A percentile compares a stretch with the other conserved stretches of the same genome.
phyloP scores from a whole-genome alignment of 164 flowering plant genomes.

The Akebia trifoliata region DNA sequence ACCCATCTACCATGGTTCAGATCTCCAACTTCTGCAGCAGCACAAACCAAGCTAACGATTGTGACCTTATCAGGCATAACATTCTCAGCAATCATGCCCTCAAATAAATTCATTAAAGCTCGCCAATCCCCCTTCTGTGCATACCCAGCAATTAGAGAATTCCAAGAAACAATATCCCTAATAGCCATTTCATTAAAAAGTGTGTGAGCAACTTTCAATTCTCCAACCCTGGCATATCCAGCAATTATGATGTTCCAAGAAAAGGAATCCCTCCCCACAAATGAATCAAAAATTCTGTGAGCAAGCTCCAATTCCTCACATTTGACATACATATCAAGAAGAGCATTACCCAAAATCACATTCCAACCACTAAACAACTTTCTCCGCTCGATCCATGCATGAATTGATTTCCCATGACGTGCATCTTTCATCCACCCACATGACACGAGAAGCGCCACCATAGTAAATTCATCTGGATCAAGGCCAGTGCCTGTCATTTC shows the following conservation, averaged over 20 bases:
- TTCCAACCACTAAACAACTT: constrained; percentile 15
- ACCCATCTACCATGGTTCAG: constrained; percentile 36
- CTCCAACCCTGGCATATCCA: constrained; percentile 38
- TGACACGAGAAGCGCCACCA: constrained; percentile 37
- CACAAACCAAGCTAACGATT: constrained; percentile 25
- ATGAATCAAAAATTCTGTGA: constrained; percentile 26
- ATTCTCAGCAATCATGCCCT: constrained; percentile 27
- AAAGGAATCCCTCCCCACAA: constrained; percentile 31
- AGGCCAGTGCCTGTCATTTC: constrained; percentile 31
- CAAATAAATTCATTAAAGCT: constrained; percentile 22
- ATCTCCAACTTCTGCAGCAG: constrained; percentile 31
- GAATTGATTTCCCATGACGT: constrained; percentile 41
- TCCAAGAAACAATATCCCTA: constrained; percentile 51
- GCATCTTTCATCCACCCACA: constrained; percentile 31
- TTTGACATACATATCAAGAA: constrained; percentile 58
- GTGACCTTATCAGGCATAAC: constrained; percentile 34
- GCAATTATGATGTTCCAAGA: constrained; percentile 54
- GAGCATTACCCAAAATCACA: constrained; percentile 41
- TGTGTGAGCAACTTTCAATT: constrained; percentile 28
- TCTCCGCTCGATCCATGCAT: constrained; percentile 41
- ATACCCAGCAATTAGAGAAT: constrained; percentile 42
- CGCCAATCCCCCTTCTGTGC: constrained; percentile 25
- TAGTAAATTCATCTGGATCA: constrained; percentile 43
- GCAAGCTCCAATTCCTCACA: constrained; percentile 37
- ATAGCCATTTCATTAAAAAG: constrained; percentile 36